Conservation (phyloP, 108 stramenopile genomes). For the Skeletonema menzelii region DNA sequence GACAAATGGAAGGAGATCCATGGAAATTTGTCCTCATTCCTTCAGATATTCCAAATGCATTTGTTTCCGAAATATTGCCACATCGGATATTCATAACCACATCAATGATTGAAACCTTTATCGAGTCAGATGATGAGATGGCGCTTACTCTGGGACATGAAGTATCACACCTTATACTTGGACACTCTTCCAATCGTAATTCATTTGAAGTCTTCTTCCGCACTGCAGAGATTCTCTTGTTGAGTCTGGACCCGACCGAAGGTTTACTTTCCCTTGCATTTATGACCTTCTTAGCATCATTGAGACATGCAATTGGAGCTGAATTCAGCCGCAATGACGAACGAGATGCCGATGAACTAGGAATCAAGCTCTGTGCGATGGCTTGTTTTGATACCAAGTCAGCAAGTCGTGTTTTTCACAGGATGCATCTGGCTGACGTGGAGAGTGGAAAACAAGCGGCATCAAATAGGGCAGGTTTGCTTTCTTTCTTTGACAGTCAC, state of each 20-base stretch:
- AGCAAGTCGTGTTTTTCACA: conserved; percentile 69
- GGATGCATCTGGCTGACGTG: conserved; percentile 68
- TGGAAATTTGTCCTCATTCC: conserved; percentile 69
- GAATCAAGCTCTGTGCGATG: conserved; percentile 74
- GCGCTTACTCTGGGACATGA: conserved; percentile 86
- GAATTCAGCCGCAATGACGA: conserved; percentile 74
- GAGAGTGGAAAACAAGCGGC: conserved; percentile 39
- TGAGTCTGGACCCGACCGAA: conserved; percentile 85
- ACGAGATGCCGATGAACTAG: conserved; percentile 73
- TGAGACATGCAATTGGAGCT: conserved; percentile 59
- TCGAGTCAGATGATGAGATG: conserved; percentile 78
- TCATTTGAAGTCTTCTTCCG: conserved; percentile 63
- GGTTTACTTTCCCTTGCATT: conserved; percentile 66
- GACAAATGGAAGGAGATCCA: conserved; percentile 35
- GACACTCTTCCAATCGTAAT: conserved; percentile 66
- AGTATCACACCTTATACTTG: conserved; percentile 71
- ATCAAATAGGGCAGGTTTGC: conserved; percentile 32
- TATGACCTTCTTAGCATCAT: conserved; percentile 58
- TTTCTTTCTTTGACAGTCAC: conserved; percentile 53
- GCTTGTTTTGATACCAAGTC: conserved; percentile 75
- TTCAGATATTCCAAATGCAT: conserved; percentile 75
- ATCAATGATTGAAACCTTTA: conserved; percentile 62
- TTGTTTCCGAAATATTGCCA: conserved; percentile 84
- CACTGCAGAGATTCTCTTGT: conserved; percentile 73
- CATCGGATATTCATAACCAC: conserved; percentile 85